Base-by-base conservation (phyloP, 2,329 filamentous ascomycete species). In the Pyricularia sp. region DNA sequence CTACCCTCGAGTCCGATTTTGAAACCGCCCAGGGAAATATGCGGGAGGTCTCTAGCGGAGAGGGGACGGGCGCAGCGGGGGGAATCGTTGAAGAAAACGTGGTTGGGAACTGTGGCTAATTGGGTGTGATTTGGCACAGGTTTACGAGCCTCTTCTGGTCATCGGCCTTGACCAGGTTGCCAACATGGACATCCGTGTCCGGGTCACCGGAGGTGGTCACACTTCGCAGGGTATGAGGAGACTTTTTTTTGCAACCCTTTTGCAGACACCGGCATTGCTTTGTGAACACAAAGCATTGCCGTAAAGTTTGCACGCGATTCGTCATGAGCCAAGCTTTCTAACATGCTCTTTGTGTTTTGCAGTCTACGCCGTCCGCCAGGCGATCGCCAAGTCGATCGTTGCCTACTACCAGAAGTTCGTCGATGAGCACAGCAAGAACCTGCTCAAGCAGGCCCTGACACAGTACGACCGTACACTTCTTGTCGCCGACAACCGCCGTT, bases 381-480 rank as follows among this genome's bases (percentile, higher is more conserved):
- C 95, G 79, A 98, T 99, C 81, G 90, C 94, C 86, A 99, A 98
- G 90, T 91, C 91, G 79, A 92, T 97, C 81, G 90, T 97, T 63
- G 91, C 93, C 84, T 97, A 97, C 91, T 98, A 97, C 92, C 94
- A 97, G 87, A 97, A 99, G 89, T 99, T 90, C 86, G 93, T 98
- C 84, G 95, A 99, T 81, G 95, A 99, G 92, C 94, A 98, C 92
- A 93, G 92, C 87, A 99, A 99, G 92, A 97, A 98, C 90, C 88
- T 93, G 85, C 89, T 99, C 80, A 99, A 98, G 93, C 91, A 94
- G 85, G 92, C 92, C 76, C 90, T 99, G 77, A 92, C 94, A 79
- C 89, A 93, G 83, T 99, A 78, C 76, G 78, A 79, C 77, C 77
- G 78, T 71, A 78, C 75, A 81, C 91, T 99, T 76, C 92, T 99